Conservation (phyloP, 306 rosid genomes). For the Quercus bicolor region DNA sequence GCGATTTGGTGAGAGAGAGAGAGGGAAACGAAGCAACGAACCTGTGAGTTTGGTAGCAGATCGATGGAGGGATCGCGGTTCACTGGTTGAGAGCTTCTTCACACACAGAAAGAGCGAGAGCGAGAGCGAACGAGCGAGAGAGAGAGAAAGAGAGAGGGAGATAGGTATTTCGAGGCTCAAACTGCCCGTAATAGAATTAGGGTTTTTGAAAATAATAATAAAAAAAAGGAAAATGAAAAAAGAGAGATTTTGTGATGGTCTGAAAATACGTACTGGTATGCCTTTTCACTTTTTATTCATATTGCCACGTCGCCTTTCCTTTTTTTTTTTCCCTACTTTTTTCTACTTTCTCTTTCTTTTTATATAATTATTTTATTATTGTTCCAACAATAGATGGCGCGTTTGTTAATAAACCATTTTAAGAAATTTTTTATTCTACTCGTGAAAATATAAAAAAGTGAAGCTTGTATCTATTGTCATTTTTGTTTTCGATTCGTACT, state of each 20-base stretch:
- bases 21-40: slow-evolving; percentile 16
- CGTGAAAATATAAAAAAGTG: no score
- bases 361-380: no score
- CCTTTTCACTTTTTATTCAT: no score
- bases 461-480: no score
- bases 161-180: slow-evolving; percentile 56
- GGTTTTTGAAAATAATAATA: slow-evolving; percentile 40
- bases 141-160: slow-evolving; percentile 22
- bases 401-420: no score
- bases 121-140: slow-evolving; percentile 16
- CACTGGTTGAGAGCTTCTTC: slow-evolving; percentile 22
- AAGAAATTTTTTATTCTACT: rapidly evolving
- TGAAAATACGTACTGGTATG: no score
- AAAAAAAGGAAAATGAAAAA: no score
- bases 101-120: slow-evolving; percentile 17
- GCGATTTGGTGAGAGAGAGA: neutral
- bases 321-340: no score
- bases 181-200: slow-evolving; percentile 52
- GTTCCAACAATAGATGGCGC: rapidly evolving
- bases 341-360: no score
- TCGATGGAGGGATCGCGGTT: slow-evolving; percentile 26
- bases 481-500: rapidly evolving
- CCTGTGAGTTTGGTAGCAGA: slow-evolving; percentile 28
- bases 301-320: no score
- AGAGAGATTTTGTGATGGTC: no score